Evolutionary conservation across 202 grass and related monocot species (phyloP), one percentile per base, ranked within the genome.

Genomic region (Bolboschoenoplectus hybrid): DNA sequence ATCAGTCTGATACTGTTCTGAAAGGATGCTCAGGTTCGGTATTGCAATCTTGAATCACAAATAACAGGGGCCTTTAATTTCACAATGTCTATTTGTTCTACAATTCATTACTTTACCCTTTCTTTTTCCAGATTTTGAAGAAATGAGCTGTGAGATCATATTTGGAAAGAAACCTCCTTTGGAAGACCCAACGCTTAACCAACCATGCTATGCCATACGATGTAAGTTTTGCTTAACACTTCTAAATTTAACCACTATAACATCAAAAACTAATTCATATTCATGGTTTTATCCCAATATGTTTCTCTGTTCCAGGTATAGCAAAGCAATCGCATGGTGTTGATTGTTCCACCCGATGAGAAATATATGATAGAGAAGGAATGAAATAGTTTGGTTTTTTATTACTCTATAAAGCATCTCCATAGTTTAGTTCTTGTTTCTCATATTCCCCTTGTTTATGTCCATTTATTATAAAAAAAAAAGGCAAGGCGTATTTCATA

Each of bases 131-230:
- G 95, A 99, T 93, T 99, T 97, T 91, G 94, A 99, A 85, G 97
- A 99, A 80, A 99, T 94, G 94, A 99, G 97, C 84, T 99, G 97
- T 80, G 94, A 99, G 89, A 99, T 99, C 82, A 94, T 93, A 65
- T 99, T 99, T 90, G 97, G 97, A 85, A 87, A 91, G 60, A 86
- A 89, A 87, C 92, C 97, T 80, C 97, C 97, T 67, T 67, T 75
- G 78, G 91, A 99, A 78, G 97, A 99, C 87, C 97, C 97, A 14
- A 87, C 91, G 65, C 85, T 99, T 77, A 99, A 94, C 87, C 94
- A 99, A 84, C 97, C 94, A 64, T 99, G 97, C 87, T 93, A 92
- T 26, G 58, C 41, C 9, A 90, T 81, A 72, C 87, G 85, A 90
- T 99, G 97, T 99, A 94, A 90, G 58, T 68, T 85, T 72, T 57